These are phyloP conservation scores for Linderina pennispora DNA, from an alignment of 192 early-diverging fungal species.

Conservation along the genomic window DNA sequence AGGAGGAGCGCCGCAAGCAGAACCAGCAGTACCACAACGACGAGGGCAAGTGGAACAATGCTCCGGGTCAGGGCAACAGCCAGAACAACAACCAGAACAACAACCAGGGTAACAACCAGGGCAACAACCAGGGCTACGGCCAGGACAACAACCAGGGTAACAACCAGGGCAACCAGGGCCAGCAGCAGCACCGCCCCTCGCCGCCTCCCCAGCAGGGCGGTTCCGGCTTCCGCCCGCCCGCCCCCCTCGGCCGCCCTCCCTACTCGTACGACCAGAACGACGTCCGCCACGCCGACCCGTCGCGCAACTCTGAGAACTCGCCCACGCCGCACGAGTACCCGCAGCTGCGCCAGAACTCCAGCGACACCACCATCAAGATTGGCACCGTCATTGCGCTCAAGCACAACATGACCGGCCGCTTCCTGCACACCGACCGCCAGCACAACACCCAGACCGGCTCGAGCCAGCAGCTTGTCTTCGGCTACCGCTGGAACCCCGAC, in stretches of 20 bases:
- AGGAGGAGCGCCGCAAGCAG: slow-evolving; percentile 3
- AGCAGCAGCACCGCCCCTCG: slow-evolving; percentile 4
- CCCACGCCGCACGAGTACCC: slow-evolving; percentile 40
- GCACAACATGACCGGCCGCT: slow-evolving; percentile 51
- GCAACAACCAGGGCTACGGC: slow-evolving; percentile 4
- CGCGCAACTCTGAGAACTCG: slow-evolving; percentile 34
- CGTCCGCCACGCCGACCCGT: slow-evolving; percentile 33
- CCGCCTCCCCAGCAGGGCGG: slow-evolving; percentile 3
- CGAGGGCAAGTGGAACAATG: no score
- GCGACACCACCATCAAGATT: slow-evolving; percentile 34
- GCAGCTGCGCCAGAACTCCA: slow-evolving; percentile 19
- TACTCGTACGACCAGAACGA: slow-evolving; percentile 37
- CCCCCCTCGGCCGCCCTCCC: slow-evolving; percentile 15
- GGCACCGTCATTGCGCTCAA: slow-evolving; percentile 51
- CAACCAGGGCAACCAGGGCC: slow-evolving; percentile 3
- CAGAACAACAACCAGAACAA: slow-evolving; percentile 12
- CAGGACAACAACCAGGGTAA: background rate
- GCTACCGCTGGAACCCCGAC: slow-evolving; percentile 37
- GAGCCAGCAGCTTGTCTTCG: slow-evolving; percentile 54
- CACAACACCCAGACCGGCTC: slow-evolving; percentile 45
- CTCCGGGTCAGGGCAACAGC: no score
- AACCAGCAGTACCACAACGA: slow-evolving; percentile 11
- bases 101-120: slow-evolving; percentile 9
- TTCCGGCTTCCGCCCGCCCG: slow-evolving; percentile 25
- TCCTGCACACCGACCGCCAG: slow-evolving; percentile 42